phyloP scores from a whole-genome alignment of 257 asterid species.

The Solanum raphanifolium region DNA sequence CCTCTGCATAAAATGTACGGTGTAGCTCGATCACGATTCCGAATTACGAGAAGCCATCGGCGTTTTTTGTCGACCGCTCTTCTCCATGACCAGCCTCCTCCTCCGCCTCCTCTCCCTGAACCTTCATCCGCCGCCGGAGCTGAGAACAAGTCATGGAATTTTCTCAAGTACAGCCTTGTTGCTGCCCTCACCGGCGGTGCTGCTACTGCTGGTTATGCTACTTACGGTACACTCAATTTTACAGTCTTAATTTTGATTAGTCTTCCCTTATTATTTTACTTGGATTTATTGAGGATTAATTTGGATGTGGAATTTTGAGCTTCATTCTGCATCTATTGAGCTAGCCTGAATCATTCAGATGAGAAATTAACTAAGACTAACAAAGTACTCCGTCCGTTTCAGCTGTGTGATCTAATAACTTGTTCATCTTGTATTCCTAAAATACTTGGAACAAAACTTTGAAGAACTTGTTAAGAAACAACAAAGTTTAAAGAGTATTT shows the following conservation, averaged over 20 bases:
- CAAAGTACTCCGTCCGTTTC: not conserved
- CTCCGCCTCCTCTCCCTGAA: conserved; percentile 23
- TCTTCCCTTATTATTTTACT: not conserved
- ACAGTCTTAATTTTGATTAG: not conserved
- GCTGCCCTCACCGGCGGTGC: conserved; percentile 52
- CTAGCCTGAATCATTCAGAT: not conserved
- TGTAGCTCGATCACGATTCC: conserved; percentile 33
- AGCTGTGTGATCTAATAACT: not conserved
- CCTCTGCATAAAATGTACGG: conserved; percentile 31
- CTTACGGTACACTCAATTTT: conserved; percentile 38
- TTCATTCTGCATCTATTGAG: not conserved
- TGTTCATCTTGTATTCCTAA: too few species aligned
- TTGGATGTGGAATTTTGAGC: not conserved
- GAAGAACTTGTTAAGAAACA: too few species aligned
- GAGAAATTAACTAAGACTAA: not conserved
- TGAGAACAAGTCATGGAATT: conserved; percentile 42
- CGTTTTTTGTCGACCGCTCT: conserved; percentile 17
- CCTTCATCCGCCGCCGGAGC: conserved; percentile 29
- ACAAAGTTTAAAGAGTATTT: too few species aligned
- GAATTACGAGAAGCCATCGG: conserved; percentile 14
- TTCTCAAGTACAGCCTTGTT: conserved; percentile 39
- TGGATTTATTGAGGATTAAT: not conserved
- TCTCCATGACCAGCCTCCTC: conserved; percentile 42
- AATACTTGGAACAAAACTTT: too few species aligned
- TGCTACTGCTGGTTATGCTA: conserved; percentile 60